These are phyloP conservation scores for Mucor ambiguus DNA, from an alignment of 371 early-diverging fungal species.

Conservation along the genomic window DNA sequence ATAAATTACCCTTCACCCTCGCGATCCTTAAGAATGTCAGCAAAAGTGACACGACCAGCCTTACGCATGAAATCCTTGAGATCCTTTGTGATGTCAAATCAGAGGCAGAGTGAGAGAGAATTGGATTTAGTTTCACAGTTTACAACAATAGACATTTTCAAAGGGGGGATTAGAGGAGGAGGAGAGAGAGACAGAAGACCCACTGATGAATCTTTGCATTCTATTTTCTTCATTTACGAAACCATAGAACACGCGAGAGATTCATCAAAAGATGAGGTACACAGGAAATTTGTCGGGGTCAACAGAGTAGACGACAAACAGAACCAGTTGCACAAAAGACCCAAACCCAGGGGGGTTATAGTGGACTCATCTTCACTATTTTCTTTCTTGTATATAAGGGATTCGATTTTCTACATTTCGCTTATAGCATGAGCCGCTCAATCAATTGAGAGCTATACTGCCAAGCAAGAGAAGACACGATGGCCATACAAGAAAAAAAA, in stretches of 20 bases:
- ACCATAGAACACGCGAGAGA: not conserved
- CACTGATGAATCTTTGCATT: not conserved
- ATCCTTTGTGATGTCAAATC: constrained; percentile 62
- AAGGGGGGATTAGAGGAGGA: not conserved
- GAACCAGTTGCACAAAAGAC: constrained; percentile 25
- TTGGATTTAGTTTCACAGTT: constrained; percentile 17
- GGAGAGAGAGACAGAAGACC: constrained; percentile 6
- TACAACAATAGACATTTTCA: constrained; percentile 5
- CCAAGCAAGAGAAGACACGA: not conserved
- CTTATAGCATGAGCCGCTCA: not conserved
- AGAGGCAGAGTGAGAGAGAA: constrained; percentile 4
- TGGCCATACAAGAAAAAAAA: not conserved
- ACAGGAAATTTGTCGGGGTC: constrained; percentile 19
- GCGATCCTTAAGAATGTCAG: constrained; percentile 82
- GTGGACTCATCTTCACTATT: constrained; percentile 2
- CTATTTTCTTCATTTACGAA: not conserved
- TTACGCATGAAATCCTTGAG: constrained; percentile 92
- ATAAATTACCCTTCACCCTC: constrained; percentile 78
- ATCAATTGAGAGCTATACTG: not conserved
- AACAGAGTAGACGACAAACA: constrained; percentile 21
- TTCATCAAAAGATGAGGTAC: constrained; percentile 9
- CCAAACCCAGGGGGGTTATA: constrained; percentile 20
- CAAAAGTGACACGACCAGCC: constrained; percentile 91
- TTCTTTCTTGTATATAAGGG: not conserved
- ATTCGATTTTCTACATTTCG: not conserved